Evolutionary conservation across 2,329 filamentous ascomycete species (phyloP), one percentile per base, ranked within the genome.

Genomic region (Arthrobotrys iridis): DNA sequence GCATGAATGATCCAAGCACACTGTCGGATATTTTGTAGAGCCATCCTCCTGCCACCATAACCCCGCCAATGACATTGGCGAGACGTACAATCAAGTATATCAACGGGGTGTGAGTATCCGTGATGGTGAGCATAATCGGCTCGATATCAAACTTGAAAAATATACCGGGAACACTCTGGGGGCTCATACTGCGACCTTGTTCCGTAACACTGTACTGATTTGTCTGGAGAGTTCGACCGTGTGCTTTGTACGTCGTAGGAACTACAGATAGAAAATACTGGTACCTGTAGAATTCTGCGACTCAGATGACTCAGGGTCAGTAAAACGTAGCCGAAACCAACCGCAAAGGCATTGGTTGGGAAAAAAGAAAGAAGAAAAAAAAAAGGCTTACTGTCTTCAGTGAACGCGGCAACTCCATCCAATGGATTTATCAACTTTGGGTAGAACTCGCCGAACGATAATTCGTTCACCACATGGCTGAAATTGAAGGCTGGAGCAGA

Each of bases 121-220:
- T 90, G 43, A 99, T 90, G 26, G 91, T 90, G 62, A 99, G 85
- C 82, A 95, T 84, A 79, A 99, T 93, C 0, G 95, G 95, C 85
- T 99, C 95, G 79, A 99, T 97, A 82, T 98, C 94, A 84, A 96
- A 99, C 84, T 98, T 99, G 87, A 99, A 92, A 82, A 98, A 99
- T 77, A 99, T 89, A 30, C 95, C 95, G 0, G 95, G 95, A 0
- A 97, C 88, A 71, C 85, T 84, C 79, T 85, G 88, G 80, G 96
- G 91, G 64, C 86, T 84, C 43, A 96, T 87, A 35, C 85, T 84
- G 79, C 89, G 88, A 79, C 87, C 90, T 84, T 98, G 93, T 81
- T 93, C 92, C 0, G 93, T 98, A 0, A 97, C 95, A 74, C 94
- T 95, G 84, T 99, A 99, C 83, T 99, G 95, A 85, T 99, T 99